Conservation (phyloP, 345 rosid genomes). For the Boechera retrofracta region DNA sequence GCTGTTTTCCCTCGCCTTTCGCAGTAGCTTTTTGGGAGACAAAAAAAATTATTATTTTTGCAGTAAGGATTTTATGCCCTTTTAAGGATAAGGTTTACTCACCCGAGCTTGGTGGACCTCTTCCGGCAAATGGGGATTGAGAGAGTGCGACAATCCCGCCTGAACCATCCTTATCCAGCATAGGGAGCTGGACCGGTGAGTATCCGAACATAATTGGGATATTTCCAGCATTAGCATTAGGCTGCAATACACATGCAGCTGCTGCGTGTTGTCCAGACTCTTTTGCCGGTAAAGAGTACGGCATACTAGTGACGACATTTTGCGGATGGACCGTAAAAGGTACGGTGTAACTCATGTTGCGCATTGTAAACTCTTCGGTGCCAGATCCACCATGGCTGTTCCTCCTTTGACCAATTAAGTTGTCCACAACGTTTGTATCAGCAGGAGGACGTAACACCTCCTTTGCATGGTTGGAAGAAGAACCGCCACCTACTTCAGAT, state of each 20-base stretch:
- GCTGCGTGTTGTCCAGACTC: slow-evolving; percentile 55
- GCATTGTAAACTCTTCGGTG: slow-evolving; percentile 61
- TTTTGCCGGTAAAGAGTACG: slow-evolving; percentile 51
- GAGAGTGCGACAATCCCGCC: slow-evolving; percentile 67
- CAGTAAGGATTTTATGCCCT: not conserved
- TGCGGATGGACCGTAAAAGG: slow-evolving; percentile 64
- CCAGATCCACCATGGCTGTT: slow-evolving; percentile 42
- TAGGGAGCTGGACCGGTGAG: slow-evolving; percentile 82
- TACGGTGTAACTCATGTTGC: slow-evolving; percentile 54
- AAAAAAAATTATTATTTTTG: not conserved
- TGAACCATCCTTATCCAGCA: slow-evolving; percentile 76
- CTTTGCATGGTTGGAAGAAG: slow-evolving; percentile 68
- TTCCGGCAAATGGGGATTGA: slow-evolving; percentile 61
- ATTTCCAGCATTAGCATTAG: slow-evolving; percentile 61
- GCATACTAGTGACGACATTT: slow-evolving; percentile 47
- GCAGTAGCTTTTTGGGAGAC: slow-evolving; percentile 42
- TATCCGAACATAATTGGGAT: slow-evolving; percentile 78
- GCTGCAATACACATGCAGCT: slow-evolving; percentile 55
- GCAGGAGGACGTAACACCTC: slow-evolving; percentile 56
- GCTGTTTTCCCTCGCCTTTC: slow-evolving; percentile 77
- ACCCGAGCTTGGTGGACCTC: slow-evolving; percentile 60
- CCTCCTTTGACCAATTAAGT: slow-evolving; percentile 47
- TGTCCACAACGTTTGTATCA: slow-evolving; percentile 50
- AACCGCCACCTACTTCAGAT: slow-evolving; percentile 85
- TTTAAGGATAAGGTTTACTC: slow-evolving; percentile 37